phyloP scores from a whole-genome alignment of 2,329 filamentous ascomycete genomes.

The Whalleya microplaca region DNA sequence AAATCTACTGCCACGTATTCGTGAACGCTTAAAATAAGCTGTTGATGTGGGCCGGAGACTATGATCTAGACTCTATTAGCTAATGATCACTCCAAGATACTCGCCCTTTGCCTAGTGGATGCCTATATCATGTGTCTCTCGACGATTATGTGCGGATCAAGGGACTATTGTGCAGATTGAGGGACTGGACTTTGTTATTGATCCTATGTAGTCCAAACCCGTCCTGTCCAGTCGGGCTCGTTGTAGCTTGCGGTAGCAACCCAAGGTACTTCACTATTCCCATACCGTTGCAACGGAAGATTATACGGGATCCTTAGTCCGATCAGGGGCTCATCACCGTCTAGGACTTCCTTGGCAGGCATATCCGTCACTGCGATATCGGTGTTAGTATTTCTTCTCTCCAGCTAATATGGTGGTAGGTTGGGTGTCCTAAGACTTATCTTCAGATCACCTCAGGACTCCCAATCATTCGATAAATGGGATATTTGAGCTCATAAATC shows the following conservation, averaged over 20 bases:
- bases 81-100: not conserved
- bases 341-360: conserved; percentile 41
- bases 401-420: not conserved
- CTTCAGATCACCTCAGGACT: not conserved
- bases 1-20: not conserved
- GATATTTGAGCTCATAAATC: too few relatives aligned
- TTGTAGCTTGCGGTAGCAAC: conserved; percentile 64
- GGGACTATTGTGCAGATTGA: not conserved
- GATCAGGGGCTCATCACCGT: conserved; percentile 48
- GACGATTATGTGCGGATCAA: not conserved
- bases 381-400: not conserved
- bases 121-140: not conserved
- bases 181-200: not conserved
- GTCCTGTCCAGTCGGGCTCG: conserved; percentile 65
- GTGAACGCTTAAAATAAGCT: not conserved
- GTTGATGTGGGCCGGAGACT: not conserved
- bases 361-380: conserved; percentile 49
- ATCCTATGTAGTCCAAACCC: conserved; percentile 40
- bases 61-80: not conserved
- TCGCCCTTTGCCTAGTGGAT: not conserved
- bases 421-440: not conserved
- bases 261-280: conserved; percentile 71
- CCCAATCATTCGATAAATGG: not conserved
- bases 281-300: conserved; percentile 72
- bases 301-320: conserved; percentile 84